These are phyloP conservation scores for Neopestalotiopsis clavispora DNA, from an alignment of 2,329 filamentous ascomycete species.

Conservation along the genomic window DNA sequence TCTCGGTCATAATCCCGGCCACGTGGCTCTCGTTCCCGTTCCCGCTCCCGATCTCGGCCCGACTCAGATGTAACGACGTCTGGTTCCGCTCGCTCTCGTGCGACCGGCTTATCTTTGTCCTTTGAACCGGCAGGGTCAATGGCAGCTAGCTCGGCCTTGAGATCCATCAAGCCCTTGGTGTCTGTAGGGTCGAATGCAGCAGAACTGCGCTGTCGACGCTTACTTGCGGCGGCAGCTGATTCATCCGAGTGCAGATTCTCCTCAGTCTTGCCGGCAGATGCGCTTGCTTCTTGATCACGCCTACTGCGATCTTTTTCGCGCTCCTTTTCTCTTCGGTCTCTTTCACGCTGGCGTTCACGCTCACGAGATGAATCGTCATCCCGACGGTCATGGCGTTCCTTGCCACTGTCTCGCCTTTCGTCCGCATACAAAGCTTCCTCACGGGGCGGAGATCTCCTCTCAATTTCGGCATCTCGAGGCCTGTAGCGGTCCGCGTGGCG, in stretches of 20 bases:
- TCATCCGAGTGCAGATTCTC: constrained; percentile 38
- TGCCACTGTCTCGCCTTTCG: constrained; percentile 27
- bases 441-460: constrained; percentile 28
- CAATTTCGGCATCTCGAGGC: constrained; percentile 32
- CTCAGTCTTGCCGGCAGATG: constrained; percentile 16
- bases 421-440: constrained; percentile 30
- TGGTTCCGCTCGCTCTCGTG: constrained; percentile 23
- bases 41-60: not conserved
- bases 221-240: constrained; percentile 40
- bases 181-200: constrained; percentile 59
- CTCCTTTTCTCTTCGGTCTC: constrained; percentile 15
- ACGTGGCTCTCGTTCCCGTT: not conserved
- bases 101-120: constrained; percentile 22
- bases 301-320: constrained; percentile 21
- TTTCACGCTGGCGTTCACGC: constrained; percentile 23
- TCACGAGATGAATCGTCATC: constrained; percentile 25
- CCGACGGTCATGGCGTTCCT: constrained; percentile 19
- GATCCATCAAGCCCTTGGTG: constrained; percentile 51
- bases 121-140: constrained; percentile 37
- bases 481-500: constrained; percentile 34
- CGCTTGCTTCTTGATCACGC: constrained; percentile 7
- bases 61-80: constrained; percentile 19
- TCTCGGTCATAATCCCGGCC: not conserved
- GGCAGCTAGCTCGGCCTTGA: constrained; percentile 56
- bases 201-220: constrained; percentile 44